Percentiles rank a stretch among this genome's conserved stretches.
phyloP scores from a whole-genome alignment of 306 rosid species.

The Castanea mollissima region DNA sequence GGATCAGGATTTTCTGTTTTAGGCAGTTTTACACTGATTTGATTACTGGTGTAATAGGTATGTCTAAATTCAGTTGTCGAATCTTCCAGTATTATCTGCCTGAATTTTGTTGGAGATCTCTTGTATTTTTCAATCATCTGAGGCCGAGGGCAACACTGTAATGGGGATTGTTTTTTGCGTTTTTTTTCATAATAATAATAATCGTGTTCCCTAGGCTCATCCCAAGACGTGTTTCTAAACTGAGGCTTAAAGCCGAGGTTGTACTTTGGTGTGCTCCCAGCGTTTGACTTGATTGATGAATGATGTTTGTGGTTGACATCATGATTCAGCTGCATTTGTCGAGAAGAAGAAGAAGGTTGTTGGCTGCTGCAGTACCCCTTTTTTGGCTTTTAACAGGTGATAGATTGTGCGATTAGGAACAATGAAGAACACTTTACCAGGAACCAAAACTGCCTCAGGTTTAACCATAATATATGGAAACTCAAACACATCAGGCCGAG shows the following conservation, averaged over 20 bases:
- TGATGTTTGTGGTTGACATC: background rate
- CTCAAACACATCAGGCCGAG: conserved; percentile 64
- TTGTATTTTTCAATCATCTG: background rate
- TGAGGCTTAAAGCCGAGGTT: background rate
- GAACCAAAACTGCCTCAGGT: conserved; percentile 51
- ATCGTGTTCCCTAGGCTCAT: background rate
- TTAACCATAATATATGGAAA: conserved; percentile 72
- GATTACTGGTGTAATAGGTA: background rate
- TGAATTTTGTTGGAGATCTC: background rate
- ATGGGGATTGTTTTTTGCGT: background rate
- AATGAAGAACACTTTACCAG: conserved; percentile 56
- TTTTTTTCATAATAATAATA: background rate
- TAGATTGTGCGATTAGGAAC: conserved; percentile 60
- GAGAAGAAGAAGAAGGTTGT: background rate
- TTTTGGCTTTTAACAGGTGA: conserved; percentile 43
- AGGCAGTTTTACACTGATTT: background rate
- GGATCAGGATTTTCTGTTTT: conserved; percentile 11
- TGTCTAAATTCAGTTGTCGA: conserved; percentile 10
- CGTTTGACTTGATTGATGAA: background rate
- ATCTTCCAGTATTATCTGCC: background rate
- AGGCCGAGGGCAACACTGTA: conserved; percentile 1
- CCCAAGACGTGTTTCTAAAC: background rate
- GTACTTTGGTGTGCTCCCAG: conserved; percentile 32
- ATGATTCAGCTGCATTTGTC: background rate
- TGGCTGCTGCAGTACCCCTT: background rate